Conservation (phyloP, 768 basidiomycete genomes). For the Podaxis pistillaris region DNA sequence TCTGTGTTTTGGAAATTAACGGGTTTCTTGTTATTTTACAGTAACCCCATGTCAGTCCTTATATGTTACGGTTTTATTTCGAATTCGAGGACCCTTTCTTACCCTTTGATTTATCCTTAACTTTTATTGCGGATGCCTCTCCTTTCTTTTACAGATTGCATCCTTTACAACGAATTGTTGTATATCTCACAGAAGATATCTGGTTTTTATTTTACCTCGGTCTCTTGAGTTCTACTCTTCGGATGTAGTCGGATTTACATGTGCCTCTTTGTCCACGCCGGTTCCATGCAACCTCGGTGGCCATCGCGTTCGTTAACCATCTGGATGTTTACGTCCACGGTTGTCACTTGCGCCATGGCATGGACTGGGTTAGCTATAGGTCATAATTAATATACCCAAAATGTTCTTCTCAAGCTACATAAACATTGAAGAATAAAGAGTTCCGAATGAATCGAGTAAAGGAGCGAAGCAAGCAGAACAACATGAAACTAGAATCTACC, state of each 20-base stretch:
- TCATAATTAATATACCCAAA: neutral
- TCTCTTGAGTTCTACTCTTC: neutral
- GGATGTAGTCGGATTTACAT: neutral
- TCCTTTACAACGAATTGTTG: neutral
- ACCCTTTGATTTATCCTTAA: constrained; percentile 17
- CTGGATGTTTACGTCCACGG: too few relatives aligned
- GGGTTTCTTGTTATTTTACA: constrained; percentile 1
- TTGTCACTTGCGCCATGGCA: too few relatives aligned
- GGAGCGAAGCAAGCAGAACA: neutral
- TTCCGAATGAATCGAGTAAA: neutral
- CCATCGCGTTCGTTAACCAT: too few relatives aligned
- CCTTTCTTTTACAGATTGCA: neutral
- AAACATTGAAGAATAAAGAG: neutral
- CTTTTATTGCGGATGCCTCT: constrained; percentile 1
- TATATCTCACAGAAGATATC: neutral
- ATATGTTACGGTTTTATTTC: constrained; percentile 5
- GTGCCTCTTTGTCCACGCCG: neutral
- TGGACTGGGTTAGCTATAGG: neutral
- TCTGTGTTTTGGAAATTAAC: neutral
- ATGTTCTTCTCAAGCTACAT: neutral
- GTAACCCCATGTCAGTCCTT: neutral
- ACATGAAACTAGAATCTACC: neutral
- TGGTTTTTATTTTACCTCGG: neutral
- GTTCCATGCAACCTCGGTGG: too few relatives aligned
- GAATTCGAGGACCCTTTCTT: constrained; percentile 1